Percentiles rank a stretch among this genome's conserved stretches.
phyloP scores from a whole-genome alignment of 1,284 basidiomycete species.

The Boletus semigastroideus region DNA sequence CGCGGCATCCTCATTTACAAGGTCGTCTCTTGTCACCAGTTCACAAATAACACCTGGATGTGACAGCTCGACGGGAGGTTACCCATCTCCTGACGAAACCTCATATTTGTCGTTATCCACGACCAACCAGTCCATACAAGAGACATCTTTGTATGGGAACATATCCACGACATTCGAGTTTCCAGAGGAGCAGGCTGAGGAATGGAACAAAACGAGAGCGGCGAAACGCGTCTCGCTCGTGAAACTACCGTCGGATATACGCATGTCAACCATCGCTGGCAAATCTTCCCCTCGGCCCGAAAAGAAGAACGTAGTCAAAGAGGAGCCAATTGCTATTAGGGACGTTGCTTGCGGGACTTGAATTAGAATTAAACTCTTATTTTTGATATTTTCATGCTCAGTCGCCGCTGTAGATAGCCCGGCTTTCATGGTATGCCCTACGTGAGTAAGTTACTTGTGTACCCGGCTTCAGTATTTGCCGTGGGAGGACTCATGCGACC shows the following conservation, averaged over 20 bases:
- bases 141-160: slow-evolving; percentile 40
- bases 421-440: slow-evolving; percentile 7
- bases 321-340: slow-evolving; percentile 4
- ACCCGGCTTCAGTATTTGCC: slow-evolving; percentile 13
- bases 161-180: slow-evolving; percentile 45
- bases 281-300: slow-evolving; percentile 17
- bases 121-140: slow-evolving; percentile 27
- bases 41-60: slow-evolving; percentile 33
- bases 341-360: slow-evolving; percentile 7
- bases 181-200: slow-evolving; percentile 69
- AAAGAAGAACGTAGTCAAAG: slow-evolving; percentile 7
- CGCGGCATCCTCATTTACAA: slow-evolving; percentile 32
- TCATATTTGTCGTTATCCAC: slow-evolving; percentile 33
- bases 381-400: slow-evolving; percentile 2
- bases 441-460: background rate
- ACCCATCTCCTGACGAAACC: slow-evolving; percentile 26
- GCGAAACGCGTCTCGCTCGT: slow-evolving; percentile 83
- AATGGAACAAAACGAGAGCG: slow-evolving; percentile 81
- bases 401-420: slow-evolving; percentile 8
- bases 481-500: background rate
- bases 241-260: slow-evolving; percentile 60
- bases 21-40: slow-evolving; percentile 36
- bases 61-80: slow-evolving; percentile 11
- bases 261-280: slow-evolving; percentile 32
- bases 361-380: slow-evolving; percentile 7